phyloP scores from a whole-genome alignment of 345 rosid genomes.

The Euphorbia lathyris region DNA sequence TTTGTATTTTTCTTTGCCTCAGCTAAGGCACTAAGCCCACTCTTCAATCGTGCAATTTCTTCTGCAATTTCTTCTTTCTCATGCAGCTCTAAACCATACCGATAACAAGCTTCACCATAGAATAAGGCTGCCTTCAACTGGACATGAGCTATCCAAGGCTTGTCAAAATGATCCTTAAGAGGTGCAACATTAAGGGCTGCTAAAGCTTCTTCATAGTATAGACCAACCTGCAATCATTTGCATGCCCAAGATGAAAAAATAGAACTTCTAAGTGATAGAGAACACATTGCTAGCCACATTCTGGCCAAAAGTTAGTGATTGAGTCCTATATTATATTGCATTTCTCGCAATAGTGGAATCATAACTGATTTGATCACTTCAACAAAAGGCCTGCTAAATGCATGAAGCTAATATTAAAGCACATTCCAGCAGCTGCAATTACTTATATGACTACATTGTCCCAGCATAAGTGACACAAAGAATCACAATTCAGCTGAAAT shows the following conservation, averaged over 20 bases:
- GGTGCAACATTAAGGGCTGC: conserved; percentile 66
- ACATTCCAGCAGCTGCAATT: conserved; percentile 2
- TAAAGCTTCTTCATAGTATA: conserved; percentile 91
- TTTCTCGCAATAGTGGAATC: neutral
- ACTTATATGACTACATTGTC: conserved; percentile 1
- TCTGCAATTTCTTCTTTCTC: conserved; percentile 95
- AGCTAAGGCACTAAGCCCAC: conserved; percentile 58
- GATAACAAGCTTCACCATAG: conserved; percentile 83
- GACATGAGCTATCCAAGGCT: conserved; percentile 85
- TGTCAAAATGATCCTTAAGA: conserved; percentile 93
- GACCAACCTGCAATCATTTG: conserved; percentile 57
- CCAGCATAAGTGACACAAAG: neutral
- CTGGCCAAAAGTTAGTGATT: neutral
- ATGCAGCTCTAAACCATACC: conserved; percentile 81
- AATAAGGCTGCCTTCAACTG: conserved; percentile 85
- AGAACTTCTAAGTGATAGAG: neutral
- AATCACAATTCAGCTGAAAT: neutral
- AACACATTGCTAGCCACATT: neutral
- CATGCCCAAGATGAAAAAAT: neutral
- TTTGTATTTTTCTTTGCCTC: conserved; percentile 80
- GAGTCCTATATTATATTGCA: neutral
- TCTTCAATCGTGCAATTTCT: conserved; percentile 85
- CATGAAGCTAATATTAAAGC: neutral
- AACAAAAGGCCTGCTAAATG: neutral
- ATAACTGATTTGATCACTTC: conserved; percentile 1